Percentiles rank a stretch among this genome's conserved stretches.
phyloP scores from a whole-genome alignment of 2,329 filamentous ascomycete genomes.

The Myriangium duriaei region DNA sequence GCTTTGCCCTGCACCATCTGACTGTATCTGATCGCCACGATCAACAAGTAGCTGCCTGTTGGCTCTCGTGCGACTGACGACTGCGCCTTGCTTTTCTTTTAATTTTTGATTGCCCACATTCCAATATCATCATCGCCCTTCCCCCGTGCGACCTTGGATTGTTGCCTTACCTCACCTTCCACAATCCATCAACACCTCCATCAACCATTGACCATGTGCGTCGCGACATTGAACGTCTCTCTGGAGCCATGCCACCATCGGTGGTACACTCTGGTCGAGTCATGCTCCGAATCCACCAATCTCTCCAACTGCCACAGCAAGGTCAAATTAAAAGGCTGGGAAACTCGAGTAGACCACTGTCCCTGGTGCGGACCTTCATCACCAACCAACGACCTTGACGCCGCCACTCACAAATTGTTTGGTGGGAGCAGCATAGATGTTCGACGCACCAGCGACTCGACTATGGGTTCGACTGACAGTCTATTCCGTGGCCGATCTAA shows the following conservation, averaged over 20 bases:
- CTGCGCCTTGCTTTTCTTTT: no score
- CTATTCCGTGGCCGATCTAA: constrained; percentile 9
- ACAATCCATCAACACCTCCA: background rate
- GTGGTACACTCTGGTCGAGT: constrained; percentile 36
- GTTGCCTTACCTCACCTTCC: no score
- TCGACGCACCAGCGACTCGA: constrained; percentile 11
- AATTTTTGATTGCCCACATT: no score
- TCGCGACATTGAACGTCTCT: constrained; percentile 38
- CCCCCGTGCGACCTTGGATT: no score
- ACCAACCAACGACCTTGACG: constrained; percentile 24
- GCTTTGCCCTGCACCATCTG: no score
- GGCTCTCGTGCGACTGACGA: no score
- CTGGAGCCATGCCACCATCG: constrained; percentile 35
- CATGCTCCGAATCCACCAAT: constrained; percentile 32
- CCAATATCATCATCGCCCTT: no score
- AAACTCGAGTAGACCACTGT: constrained; percentile 34
- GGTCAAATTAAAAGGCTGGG: constrained; percentile 37
- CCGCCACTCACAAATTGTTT: constrained; percentile 36
- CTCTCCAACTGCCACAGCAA: constrained; percentile 35
- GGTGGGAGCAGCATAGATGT: constrained; percentile 29
- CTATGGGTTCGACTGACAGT: constrained; percentile 11
- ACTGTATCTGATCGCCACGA: no score
- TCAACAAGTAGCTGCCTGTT: no score
- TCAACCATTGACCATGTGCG: constrained; percentile 28
- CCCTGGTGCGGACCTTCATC: constrained; percentile 30